phyloP scores from a whole-genome alignment of 2,329 filamentous ascomycete species.

The Plectosphaerella cucumerina region DNA sequence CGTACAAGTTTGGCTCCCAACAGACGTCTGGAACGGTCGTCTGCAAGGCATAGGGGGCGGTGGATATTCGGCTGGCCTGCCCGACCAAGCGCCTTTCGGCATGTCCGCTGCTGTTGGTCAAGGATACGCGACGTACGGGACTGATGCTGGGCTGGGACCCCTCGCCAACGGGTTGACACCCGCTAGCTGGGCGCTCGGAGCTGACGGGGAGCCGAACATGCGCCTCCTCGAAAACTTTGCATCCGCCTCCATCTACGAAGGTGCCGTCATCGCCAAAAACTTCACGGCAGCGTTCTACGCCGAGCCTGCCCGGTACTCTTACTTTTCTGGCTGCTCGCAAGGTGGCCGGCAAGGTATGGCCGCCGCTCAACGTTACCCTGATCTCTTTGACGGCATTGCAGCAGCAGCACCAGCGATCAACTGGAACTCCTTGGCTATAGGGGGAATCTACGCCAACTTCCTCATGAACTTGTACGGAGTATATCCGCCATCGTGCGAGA shows the following conservation, averaged over 20 bases:
- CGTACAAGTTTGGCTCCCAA: constrained; percentile 12
- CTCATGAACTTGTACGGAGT: constrained; percentile 4
- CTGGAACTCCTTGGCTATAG: constrained; percentile 1
- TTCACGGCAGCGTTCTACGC: constrained; percentile 44
- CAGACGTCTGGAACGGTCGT: constrained; percentile 9
- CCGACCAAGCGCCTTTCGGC: background rate
- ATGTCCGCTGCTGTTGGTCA: background rate
- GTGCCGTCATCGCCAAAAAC: constrained; percentile 40
- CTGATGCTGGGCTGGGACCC: constrained; percentile 4
- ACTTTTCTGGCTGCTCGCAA: constrained; percentile 55
- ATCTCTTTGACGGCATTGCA: constrained; percentile 55
- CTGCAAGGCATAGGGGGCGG: constrained; percentile 12
- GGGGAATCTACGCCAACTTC: constrained; percentile 1
- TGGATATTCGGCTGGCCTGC: constrained; percentile 1
- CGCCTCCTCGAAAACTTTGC: background rate
- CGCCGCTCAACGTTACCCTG: constrained; percentile 45
- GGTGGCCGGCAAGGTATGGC: constrained; percentile 57
- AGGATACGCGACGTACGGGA: constrained; percentile 1
- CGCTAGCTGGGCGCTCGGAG: background rate
- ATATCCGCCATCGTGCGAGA: constrained; percentile 2
- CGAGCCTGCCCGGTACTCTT: constrained; percentile 31
- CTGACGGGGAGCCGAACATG: background rate
- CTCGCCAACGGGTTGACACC: background rate
- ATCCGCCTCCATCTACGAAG: background rate
- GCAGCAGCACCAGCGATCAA: constrained; percentile 41